These are phyloP conservation scores for Candida ipomoeae DNA, from an alignment of 805 yeast genomes.

Conservation along the genomic window DNA sequence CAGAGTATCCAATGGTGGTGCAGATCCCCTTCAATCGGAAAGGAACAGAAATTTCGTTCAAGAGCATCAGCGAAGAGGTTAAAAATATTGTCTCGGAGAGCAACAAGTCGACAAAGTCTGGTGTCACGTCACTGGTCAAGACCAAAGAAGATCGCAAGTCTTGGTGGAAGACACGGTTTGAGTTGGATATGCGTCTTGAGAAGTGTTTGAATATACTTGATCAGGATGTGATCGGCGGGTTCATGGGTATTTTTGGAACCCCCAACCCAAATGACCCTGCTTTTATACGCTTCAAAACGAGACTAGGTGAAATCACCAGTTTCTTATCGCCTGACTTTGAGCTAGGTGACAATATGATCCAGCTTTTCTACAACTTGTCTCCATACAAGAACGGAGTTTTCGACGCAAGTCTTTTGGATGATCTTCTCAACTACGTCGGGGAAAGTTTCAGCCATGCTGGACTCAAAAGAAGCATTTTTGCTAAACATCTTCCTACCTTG, in stretches of 20 bases:
- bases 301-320: constrained; percentile 16
- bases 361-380: constrained; percentile 19
- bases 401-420: constrained; percentile 6
- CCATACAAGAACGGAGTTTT: constrained; percentile 3
- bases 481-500: neutral
- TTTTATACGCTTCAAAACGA: constrained; percentile 19
- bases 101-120: constrained; percentile 53
- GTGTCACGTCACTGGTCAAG: constrained; percentile 47
- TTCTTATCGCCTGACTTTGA: constrained; percentile 8
- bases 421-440: constrained; percentile 7
- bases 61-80: constrained; percentile 32
- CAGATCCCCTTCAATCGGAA: constrained; percentile 59
- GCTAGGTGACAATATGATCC: constrained; percentile 15
- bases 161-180: constrained; percentile 78
- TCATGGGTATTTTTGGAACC: constrained; percentile 55
- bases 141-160: constrained; percentile 55
- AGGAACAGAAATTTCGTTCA: constrained; percentile 37
- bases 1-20: constrained; percentile 41
- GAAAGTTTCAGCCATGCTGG: constrained; percentile 1
- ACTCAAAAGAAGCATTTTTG: neutral
- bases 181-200: constrained; percentile 54
- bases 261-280: constrained; percentile 19
- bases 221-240: constrained; percentile 72
- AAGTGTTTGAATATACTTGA: constrained; percentile 57
- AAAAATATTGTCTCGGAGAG: constrained; percentile 54